Base-by-base conservation (phyloP, 2,329 filamentous ascomycete genomes). In the Fusarium begoniae region DNA sequence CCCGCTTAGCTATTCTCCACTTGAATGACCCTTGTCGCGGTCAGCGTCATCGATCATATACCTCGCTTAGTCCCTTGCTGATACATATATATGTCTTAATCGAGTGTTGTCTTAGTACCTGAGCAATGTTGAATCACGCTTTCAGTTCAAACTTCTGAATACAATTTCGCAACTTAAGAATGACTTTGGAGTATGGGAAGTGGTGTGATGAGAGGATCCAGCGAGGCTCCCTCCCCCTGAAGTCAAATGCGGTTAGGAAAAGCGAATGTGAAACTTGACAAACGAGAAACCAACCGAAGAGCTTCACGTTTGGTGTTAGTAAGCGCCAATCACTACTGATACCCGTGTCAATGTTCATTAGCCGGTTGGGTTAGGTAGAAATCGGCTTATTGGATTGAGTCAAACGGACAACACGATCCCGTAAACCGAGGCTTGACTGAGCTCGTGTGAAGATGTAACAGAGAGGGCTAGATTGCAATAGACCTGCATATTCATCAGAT, bases 41-140 rank as follows among this genome's bases (percentile, higher is more conserved):
- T 60, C 62, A 72, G 63, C 72, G 72, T 74, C 72, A 74, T 74
- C 48, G 71, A 73, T 68, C 55, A 72, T 74, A 59, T 74, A 69
- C 74, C 72, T 65, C 72, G 67, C 60, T 53, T 63, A 56, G 51
- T 60, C 54, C 54, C 58, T 60, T 44, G 55, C 37, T 61, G 26
- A 26, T 26, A 26, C 26, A 35, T 9, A 35, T 35, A 67, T 45
- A 59, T 65, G 43, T 59, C 63, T 37, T 48, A 41, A 70, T 43
- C 60, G 35, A 40, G 38, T 26, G 54, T 66, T 61, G 32, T 55
- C 32, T 51, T 61, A 44, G 41, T 68, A 24, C 15, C 53, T 66
- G 51, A 53, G 53, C 14, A 51, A 28, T 40, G 20, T 30, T 26
- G n/a, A 44, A 24, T 44, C 13, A 15, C 12, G 22, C 14, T 40